A percentile compares a stretch with the other conserved stretches of the same genome.
These are phyloP conservation scores for Monosporascus cannonballus DNA, from an alignment of 2,329 filamentous ascomycete species.

Conservation along the genomic window DNA sequence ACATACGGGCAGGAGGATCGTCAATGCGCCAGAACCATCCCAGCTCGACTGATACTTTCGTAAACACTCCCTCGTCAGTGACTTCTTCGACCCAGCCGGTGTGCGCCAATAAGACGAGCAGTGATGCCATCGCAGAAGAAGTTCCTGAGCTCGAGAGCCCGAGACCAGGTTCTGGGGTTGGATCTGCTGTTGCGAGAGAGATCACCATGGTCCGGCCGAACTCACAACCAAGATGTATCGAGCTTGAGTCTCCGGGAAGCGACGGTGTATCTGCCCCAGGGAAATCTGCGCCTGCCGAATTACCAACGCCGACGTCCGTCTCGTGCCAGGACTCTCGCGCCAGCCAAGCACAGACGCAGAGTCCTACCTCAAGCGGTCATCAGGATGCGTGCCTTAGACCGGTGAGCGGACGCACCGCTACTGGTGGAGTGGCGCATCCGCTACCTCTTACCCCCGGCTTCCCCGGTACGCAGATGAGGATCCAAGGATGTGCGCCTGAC, in stretches of 20 bases:
- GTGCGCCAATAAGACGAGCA: background rate
- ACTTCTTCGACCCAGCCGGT: background rate
- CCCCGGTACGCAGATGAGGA: background rate
- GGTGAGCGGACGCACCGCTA: background rate
- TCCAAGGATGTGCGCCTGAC: background rate
- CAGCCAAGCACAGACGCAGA: background rate
- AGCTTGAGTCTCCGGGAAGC: conserved; percentile 14
- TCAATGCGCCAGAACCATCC: background rate
- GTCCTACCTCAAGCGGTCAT: background rate
- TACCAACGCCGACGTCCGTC: background rate
- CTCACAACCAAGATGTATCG: conserved; percentile 7
- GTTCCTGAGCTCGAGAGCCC: background rate
- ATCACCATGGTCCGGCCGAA: conserved; percentile 1
- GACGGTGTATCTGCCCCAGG: background rate
- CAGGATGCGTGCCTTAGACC: background rate
- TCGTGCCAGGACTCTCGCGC: background rate
- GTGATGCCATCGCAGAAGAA: background rate
- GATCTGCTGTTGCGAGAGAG: background rate
- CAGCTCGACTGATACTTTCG: background rate
- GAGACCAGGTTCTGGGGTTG: background rate
- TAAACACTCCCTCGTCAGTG: background rate
- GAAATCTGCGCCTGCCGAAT: background rate
- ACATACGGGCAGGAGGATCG: background rate
- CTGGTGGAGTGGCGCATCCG: background rate
- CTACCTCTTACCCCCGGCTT: background rate